Conservation (phyloP, 2,329 filamentous ascomycete species). For the Exophiala sp. region DNA sequence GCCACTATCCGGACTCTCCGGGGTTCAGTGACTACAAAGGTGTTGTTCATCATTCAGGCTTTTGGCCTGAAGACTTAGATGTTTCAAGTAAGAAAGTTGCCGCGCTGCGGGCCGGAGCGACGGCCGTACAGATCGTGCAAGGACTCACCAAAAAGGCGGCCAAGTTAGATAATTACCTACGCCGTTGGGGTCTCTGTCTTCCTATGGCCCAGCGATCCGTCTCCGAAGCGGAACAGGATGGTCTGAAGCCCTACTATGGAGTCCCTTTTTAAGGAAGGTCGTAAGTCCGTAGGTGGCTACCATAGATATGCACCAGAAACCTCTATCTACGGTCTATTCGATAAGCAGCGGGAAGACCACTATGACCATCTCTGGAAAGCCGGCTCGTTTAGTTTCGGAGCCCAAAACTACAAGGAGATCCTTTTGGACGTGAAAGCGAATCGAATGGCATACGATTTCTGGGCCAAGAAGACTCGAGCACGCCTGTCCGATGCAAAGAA, state of each 20-base stretch:
- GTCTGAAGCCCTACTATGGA: too few species aligned
- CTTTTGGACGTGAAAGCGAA: slow-evolving; percentile 48
- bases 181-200: too few species aligned
- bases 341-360: too few species aligned
- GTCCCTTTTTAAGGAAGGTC: too few species aligned
- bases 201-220: too few species aligned
- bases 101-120: slow-evolving; percentile 74
- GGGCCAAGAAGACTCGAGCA: slow-evolving; percentile 49
- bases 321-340: too few species aligned
- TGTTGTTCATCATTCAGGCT: slow-evolving; percentile 64
- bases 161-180: too few species aligned
- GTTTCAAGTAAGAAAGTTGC: slow-evolving; percentile 65
- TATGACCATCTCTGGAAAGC: too few species aligned
- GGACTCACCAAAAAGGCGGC: slow-evolving; percentile 61
- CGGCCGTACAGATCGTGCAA: slow-evolving; percentile 72
- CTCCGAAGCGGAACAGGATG: too few species aligned
- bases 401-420: slow-evolving; percentile 51
- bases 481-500: slow-evolving; percentile 49
- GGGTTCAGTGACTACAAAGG: slow-evolving; percentile 65
- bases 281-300: too few species aligned
- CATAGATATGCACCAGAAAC: too few species aligned
- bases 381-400: too few species aligned
- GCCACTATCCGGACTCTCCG: slow-evolving; percentile 61
- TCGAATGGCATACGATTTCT: slow-evolving; percentile 52
- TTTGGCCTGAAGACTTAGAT: slow-evolving; percentile 68